A percentile compares a stretch with the other conserved stretches of the same genome.
These are phyloP conservation scores for Wickerhamomyces canadensis DNA, from an alignment of 805 yeast species.

Conservation along the genomic window DNA sequence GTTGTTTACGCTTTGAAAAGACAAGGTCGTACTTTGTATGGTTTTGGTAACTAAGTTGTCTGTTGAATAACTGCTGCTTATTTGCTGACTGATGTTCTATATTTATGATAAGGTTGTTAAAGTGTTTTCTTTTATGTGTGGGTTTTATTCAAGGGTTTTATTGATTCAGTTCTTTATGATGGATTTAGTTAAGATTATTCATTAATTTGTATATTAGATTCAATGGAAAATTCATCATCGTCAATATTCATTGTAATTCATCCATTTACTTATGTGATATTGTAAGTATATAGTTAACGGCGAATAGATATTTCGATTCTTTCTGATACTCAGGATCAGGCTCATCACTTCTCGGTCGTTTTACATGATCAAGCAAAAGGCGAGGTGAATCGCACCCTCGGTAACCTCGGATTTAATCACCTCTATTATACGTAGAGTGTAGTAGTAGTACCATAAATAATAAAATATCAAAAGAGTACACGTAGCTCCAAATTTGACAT, in stretches of 20 bases:
- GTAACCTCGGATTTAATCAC: too few relatives aligned
- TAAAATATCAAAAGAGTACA: too few relatives aligned
- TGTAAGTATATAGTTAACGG: too few relatives aligned
- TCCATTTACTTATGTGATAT: background rate
- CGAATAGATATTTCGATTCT: too few relatives aligned
- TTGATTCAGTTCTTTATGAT: background rate
- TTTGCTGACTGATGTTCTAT: background rate
- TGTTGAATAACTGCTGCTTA: too few relatives aligned
- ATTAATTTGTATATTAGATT: slow-evolving; percentile 1
- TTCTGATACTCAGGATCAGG: too few relatives aligned
- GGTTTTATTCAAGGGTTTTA: background rate
- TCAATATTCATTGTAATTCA: background rate
- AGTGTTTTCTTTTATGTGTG: background rate
- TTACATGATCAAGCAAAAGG: too few relatives aligned
- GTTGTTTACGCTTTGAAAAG: slow-evolving; percentile 99
- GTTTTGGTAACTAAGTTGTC: slow-evolving; percentile 92
- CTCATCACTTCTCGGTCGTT: too few relatives aligned
- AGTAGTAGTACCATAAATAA: too few relatives aligned
- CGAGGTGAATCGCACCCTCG: too few relatives aligned
- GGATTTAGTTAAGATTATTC: background rate
- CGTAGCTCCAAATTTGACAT: too few relatives aligned
- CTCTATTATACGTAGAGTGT: too few relatives aligned
- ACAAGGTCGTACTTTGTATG: slow-evolving; percentile 99
- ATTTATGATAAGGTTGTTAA: slow-evolving; percentile 1
- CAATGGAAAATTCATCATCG: slow-evolving; percentile 1